Evolutionary conservation across 805 yeast species (phyloP).

Genomic region (Kodamaea hsintzibuensis): DNA sequence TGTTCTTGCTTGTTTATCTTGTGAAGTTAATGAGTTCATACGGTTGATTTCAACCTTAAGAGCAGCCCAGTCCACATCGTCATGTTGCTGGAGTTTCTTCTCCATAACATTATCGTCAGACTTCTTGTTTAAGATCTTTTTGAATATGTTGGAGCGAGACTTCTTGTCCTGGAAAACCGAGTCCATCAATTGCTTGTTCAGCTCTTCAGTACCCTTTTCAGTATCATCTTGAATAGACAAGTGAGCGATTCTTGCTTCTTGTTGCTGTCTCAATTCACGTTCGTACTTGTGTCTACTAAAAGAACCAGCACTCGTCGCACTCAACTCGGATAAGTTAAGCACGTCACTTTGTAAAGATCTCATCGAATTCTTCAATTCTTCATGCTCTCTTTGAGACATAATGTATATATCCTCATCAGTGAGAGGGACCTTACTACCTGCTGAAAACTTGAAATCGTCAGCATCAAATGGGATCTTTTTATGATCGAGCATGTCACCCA

Average conservation of each 20-base stretch:
- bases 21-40: conserved; percentile 24
- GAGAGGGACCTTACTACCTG: conserved; percentile 16
- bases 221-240: conserved; percentile 24
- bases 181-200: conserved; percentile 33
- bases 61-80: conserved; percentile 40
- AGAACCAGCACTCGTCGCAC: conserved; percentile 90
- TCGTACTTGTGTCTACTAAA: conserved; percentile 71
- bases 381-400: conserved; percentile 34
- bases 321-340: conserved; percentile 61
- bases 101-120: conserved; percentile 30
- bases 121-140: conserved; percentile 40
- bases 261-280: conserved; percentile 24
- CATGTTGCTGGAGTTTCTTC: conserved; percentile 30
- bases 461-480: conserved; percentile 34
- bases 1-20: conserved; percentile 71
- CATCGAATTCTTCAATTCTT: conserved; percentile 40
- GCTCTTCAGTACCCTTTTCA: conserved; percentile 9
- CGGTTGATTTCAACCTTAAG: conserved; percentile 46
- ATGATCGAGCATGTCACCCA: background rate
- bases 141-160: conserved; percentile 46
- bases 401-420: conserved; percentile 29
- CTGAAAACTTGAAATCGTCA: conserved; percentile 37
- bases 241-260: conserved; percentile 21
- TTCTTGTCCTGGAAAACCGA: conserved; percentile 46
- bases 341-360: conserved; percentile 49